These are phyloP conservation scores for Pseudonitzschia delicatissima DNA, from an alignment of 108 stramenopile genomes.

Conservation along the genomic window DNA sequence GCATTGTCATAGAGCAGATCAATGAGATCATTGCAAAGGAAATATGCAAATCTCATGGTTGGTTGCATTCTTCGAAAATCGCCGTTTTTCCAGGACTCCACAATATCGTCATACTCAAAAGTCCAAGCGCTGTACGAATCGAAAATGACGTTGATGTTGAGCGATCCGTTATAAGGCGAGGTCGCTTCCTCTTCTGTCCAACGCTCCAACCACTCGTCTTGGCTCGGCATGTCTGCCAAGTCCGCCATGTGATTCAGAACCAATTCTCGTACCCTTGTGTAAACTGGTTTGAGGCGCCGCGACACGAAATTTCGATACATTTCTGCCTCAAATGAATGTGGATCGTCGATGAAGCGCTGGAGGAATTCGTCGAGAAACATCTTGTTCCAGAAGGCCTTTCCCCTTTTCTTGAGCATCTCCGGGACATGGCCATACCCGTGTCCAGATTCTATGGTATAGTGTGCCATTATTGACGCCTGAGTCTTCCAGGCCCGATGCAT, in stretches of 20 bases:
- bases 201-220: neutral
- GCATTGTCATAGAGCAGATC: too few relatives aligned
- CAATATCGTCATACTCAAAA: neutral
- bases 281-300: neutral
- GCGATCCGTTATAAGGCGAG: neutral
- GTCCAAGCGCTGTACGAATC: neutral
- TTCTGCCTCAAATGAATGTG: neutral
- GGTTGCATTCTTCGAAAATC: slow-evolving; percentile 10
- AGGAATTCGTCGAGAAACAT: neutral
- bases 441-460: neutral
- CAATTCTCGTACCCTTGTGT: neutral
- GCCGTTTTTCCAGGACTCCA: neutral
- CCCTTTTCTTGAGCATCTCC: neutral
- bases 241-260: neutral
- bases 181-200: neutral
- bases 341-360: neutral
- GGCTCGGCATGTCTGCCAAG: slow-evolving; percentile 2
- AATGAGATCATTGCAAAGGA: neutral
- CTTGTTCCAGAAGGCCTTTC: neutral
- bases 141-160: neutral
- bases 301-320: neutral
- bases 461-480: too few relatives aligned
- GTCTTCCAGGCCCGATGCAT: slow-evolving; percentile 1
- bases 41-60: neutral
- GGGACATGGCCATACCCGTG: too few relatives aligned